Base-by-base conservation (phyloP, 2,329 filamentous ascomycete genomes). In the Dryadomyces sulphureus region DNA sequence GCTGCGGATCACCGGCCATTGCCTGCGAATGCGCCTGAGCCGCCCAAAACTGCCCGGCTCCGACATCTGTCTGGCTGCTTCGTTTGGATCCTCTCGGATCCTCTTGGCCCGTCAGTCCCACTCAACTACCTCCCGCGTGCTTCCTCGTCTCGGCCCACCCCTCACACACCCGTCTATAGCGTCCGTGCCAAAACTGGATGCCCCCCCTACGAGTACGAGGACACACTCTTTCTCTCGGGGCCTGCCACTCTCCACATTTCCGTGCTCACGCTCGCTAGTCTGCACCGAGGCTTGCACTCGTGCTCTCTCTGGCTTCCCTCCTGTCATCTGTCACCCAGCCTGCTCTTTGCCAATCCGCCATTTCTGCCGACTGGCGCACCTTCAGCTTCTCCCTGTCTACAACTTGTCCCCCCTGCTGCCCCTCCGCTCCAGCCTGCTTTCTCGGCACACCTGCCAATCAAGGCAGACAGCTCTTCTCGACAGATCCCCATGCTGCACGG, bases 111-210 rank as follows among this genome's bases (percentile, higher is more conserved):
- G 19, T 19, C 35, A 36, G 46, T 44, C 38, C 42, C 42, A 48
- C 45, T 39, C 41, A 22, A 40, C 36, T 7, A 36, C 27, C 45
- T 46, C 45, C 45, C 46, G 46, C 42, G 22, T 25, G 38, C 22
- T 38, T 36, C 41, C 41, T 41, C 46, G 43, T 43, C 46, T 48
- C 43, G 43, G 43, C 39, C 43, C 47, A 48, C 47, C 20, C 43
- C 41, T 34, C 21, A 42, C 34, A 27, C 43, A 38, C 32, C 41
- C 41, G 41, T 43, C 32, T 25, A 38, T 48, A 45, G 47, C 40
- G 47, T 34, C 24, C 27, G 41, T 38, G 42, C 46, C 46, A 45
- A 43, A 32, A 12, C 27, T n/a, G n/a, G n/a, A n/a, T n/a, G 27
- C 6, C 27, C 27, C 27, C 27, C 7, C 27, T 30, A 7, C 25